Evolutionary conservation across 306 rosid genomes (phyloP), one percentile per base, ranked within the genome.

Genomic region (Quercus parvula): DNA sequence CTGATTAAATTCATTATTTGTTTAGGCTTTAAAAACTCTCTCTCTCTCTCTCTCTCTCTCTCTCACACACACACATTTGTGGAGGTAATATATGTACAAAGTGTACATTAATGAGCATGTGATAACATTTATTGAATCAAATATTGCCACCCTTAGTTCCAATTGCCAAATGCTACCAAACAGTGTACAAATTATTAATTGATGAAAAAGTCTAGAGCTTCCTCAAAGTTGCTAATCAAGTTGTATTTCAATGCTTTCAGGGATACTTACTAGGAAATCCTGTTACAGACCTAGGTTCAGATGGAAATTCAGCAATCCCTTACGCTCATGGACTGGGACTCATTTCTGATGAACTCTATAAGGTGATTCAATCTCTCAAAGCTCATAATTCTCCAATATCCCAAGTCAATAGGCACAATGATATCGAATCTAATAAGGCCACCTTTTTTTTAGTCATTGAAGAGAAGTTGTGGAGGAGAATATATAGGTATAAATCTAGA

Each of bases 201-300:
- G 44, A 57, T 18, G 24, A 12, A 27, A 6, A 27, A 55, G 41
- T 24, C 4, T 28, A n/a, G 19, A 2, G 6, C 5, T 30, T 67
- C 10, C 33, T 5, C 35, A 6, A 4, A 24, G 11, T 20, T 75
- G 51, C 5, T 57, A 56, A 74, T 35, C 11, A 28, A 31, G 19
- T 20, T 0, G 8, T n/a, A 25, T 18, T 70, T 38, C 81, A 13
- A 33, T 56, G 27, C 6, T 6, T 68, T 22, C 80, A 94, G 93
- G 98, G 98, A 59, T 93, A 90, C 75, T 3, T 87, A 55, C 30
- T 81, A 5, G 97, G 97, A 31, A 90, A 91, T 74, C 76, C 91
- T 5, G 0, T 2, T 6, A 91, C 91, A 31, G 33, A 11, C 28
- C 1, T 24, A 15, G 0, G 5, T 15, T 15, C 71, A 22, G 0